A percentile compares a stretch with the other conserved stretches of the same genome.
These are phyloP conservation scores for Dictyophora rubrovolvata DNA, from an alignment of 768 basidiomycete species.

Conservation along the genomic window DNA sequence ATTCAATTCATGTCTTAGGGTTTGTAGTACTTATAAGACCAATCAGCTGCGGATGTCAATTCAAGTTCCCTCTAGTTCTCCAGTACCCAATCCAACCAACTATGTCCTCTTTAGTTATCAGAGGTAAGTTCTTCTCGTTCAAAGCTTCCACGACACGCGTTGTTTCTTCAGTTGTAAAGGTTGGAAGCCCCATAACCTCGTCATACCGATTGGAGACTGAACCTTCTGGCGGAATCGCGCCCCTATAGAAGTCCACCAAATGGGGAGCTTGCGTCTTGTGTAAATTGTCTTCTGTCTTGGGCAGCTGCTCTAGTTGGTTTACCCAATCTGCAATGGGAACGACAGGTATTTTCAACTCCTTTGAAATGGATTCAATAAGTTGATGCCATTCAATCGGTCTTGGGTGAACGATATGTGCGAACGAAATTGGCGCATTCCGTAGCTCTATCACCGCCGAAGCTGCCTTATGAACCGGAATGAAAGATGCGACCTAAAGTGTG, in stretches of 20 bases:
- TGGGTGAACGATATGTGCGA: slow-evolving; percentile 19
- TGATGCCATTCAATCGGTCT: slow-evolving; percentile 9
- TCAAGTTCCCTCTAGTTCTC: background rate
- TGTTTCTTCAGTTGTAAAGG: slow-evolving; percentile 1
- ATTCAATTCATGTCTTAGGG: too few species aligned
- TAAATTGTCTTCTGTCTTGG: background rate
- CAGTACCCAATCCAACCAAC: slow-evolving; percentile 6
- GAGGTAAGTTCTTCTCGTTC: background rate
- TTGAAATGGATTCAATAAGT: slow-evolving; percentile 12
- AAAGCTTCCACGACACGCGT: slow-evolving; percentile 11
- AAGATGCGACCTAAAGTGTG: slow-evolving; percentile 1
- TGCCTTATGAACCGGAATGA: slow-evolving; percentile 14
- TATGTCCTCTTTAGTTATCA: slow-evolving; percentile 1
- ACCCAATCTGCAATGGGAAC: slow-evolving; percentile 18
- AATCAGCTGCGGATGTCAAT: background rate
- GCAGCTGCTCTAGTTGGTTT: slow-evolving; percentile 11
- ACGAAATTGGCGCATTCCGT: slow-evolving; percentile 14
- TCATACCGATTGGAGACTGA: background rate
- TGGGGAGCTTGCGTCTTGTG: background rate
- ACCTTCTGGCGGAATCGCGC: background rate
- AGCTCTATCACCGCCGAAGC: slow-evolving; percentile 30
- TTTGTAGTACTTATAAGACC: too few species aligned
- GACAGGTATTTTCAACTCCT: slow-evolving; percentile 14
- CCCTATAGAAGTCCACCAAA: background rate
- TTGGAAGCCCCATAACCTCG: slow-evolving; percentile 1